phyloP scores from a whole-genome alignment of 1,139 yeast genomes.

The Debaryomycetaceae sp. region DNA sequence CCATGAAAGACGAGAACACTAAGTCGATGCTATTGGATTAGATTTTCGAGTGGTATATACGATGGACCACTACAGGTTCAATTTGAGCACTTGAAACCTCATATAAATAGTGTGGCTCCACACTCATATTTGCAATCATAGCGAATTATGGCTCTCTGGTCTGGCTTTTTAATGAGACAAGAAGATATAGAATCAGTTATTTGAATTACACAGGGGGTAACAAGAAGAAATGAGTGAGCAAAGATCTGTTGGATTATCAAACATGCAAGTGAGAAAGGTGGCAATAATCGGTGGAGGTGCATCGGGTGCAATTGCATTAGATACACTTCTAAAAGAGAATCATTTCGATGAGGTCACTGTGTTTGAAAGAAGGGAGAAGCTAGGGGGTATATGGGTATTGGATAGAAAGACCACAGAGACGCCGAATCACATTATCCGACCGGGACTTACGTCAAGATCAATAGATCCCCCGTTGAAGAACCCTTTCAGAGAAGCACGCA shows the following conservation, averaged over 20 bases:
- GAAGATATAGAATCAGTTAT: background rate
- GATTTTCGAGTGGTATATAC: too few species aligned
- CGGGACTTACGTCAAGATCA: slow-evolving; percentile 17
- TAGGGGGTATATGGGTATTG: slow-evolving; percentile 34
- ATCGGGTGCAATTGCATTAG: slow-evolving; percentile 45
- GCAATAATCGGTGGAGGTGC: slow-evolving; percentile 57
- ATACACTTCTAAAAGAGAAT: slow-evolving; percentile 31
- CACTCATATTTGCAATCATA: background rate
- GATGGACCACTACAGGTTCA: background rate
- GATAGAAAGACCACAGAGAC: slow-evolving; percentile 19
- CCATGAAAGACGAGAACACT: background rate
- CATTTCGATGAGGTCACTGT: slow-evolving; percentile 19
- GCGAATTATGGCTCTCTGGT: background rate
- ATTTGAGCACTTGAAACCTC: background rate
- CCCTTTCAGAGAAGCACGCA: slow-evolving; percentile 18
- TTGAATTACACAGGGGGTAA: background rate
- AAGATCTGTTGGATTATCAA: background rate
- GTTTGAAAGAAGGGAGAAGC: slow-evolving; percentile 24
- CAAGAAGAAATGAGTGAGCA: background rate
- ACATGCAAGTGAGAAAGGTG: slow-evolving; percentile 18
- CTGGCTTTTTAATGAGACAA: background rate
- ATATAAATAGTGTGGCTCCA: background rate
- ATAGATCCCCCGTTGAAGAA: slow-evolving; percentile 30
- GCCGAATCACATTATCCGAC: slow-evolving; percentile 20
- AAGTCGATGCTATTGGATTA: too few species aligned